A percentile compares a stretch with the other conserved stretches of the same genome.
Evolutionary conservation across 2,329 filamentous ascomycete genomes (phyloP).

Genomic region (Huntiella savannae): DNA sequence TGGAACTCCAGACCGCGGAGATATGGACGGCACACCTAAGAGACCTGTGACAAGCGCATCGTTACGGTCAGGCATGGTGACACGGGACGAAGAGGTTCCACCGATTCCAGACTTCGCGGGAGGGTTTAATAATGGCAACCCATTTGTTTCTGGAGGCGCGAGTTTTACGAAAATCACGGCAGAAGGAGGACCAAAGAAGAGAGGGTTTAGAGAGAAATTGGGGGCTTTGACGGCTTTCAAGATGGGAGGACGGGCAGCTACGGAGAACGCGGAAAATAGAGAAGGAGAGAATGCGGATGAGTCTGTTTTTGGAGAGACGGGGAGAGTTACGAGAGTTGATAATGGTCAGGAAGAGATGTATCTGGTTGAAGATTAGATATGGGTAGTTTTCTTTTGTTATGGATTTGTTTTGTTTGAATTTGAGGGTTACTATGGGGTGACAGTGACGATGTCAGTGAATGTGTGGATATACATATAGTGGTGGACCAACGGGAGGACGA

Average conservation of each 20-base stretch:
- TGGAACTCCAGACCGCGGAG: slow-evolving; percentile 5
- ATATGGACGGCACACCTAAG: slow-evolving; percentile 10
- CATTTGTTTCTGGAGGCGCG: slow-evolving; percentile 10
- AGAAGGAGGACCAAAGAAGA: slow-evolving; percentile 15
- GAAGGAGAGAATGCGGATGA: not conserved
- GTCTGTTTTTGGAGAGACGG: not conserved
- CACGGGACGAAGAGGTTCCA: not conserved
- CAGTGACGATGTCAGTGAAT: no score
- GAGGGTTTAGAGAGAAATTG: slow-evolving; percentile 8
- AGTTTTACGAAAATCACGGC: slow-evolving; percentile 14
- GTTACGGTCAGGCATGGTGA: no score
- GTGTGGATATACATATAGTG: no score
- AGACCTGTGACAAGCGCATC: slow-evolving; percentile 18
- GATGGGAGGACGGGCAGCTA: not conserved
- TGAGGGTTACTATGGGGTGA: not conserved
- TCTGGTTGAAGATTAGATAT: slow-evolving; percentile 6
- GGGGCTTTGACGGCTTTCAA: slow-evolving; percentile 7
- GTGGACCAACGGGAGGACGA: no score
- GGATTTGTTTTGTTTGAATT: not conserved
- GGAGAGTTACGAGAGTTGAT: slow-evolving; percentile 5
- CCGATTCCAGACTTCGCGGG: not conserved
- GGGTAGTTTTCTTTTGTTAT: not conserved
- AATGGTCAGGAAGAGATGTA: slow-evolving; percentile 11
- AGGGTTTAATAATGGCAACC: not conserved
- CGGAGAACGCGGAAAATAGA: not conserved